phyloP scores from a whole-genome alignment of 768 basidiomycete species.

The Astraeus odoratus region DNA sequence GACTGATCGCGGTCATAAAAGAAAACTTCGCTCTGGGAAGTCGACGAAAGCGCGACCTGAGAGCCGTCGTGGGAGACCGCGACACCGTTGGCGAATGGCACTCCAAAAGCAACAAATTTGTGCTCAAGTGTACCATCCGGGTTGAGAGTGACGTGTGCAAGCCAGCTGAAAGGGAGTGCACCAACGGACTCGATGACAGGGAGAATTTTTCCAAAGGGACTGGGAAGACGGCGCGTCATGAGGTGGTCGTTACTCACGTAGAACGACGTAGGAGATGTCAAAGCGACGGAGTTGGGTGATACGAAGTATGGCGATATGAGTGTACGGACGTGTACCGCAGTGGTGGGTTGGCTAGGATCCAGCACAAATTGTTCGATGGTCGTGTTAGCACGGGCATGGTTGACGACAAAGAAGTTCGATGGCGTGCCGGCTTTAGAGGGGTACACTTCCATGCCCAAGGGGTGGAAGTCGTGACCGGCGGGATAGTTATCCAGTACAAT shows the following conservation, averaged over 20 bases:
- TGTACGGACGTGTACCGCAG: slow-evolving; percentile 57
- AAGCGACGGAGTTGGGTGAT: slow-evolving; percentile 59
- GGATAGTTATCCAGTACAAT: slow-evolving; percentile 50
- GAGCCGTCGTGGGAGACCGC: slow-evolving; percentile 45
- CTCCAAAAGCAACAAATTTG: slow-evolving; percentile 36
- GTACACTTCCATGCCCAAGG: slow-evolving; percentile 56
- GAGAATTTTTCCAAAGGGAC: slow-evolving; percentile 39
- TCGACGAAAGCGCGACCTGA: slow-evolving; percentile 53
- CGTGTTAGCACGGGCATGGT: slow-evolving; percentile 58
- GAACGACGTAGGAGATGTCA: slow-evolving; percentile 61
- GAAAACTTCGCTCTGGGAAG: slow-evolving; percentile 38
- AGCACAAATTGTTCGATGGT: slow-evolving; percentile 65
- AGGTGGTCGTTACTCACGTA: slow-evolving; percentile 71
- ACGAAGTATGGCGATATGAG: slow-evolving; percentile 51
- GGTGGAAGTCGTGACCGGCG: slow-evolving; percentile 56
- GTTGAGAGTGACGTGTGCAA: slow-evolving; percentile 46
- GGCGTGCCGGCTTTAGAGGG: slow-evolving; percentile 41
- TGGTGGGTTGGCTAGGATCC: slow-evolving; percentile 34
- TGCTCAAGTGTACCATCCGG: slow-evolving; percentile 27
- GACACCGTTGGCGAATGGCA: slow-evolving; percentile 70
- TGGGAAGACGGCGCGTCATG: slow-evolving; percentile 54
- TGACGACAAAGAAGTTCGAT: slow-evolving; percentile 59
- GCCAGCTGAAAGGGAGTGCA: slow-evolving; percentile 52
- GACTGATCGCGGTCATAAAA: slow-evolving; percentile 45
- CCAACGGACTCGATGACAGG: slow-evolving; percentile 51